Conservation (phyloP, 1,284 basidiomycete genomes). For the Microbotryum silenes-acaulis region DNA sequence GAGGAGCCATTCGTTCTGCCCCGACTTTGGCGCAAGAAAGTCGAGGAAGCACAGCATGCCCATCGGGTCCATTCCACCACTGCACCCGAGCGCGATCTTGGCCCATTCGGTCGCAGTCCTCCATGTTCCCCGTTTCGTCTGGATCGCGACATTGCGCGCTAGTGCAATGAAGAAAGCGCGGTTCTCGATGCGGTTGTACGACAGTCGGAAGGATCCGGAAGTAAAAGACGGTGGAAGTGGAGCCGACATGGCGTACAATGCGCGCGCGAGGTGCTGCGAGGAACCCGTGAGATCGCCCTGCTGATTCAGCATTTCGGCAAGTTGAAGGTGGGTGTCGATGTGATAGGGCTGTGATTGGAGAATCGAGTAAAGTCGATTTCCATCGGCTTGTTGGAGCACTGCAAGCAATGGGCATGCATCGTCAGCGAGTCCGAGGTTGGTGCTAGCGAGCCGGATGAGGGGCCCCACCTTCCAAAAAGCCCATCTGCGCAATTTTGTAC, state of each 20-base stretch:
- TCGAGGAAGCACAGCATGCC: slow-evolving; percentile 50
- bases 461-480: slow-evolving; percentile 54
- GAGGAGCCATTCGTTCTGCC: slow-evolving; percentile 70
- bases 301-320: slow-evolving; percentile 48
- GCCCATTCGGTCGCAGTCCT: slow-evolving; percentile 84
- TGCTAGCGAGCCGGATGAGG: not conserved
- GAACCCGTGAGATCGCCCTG: slow-evolving; percentile 48
- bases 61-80: slow-evolving; percentile 23
- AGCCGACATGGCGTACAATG: slow-evolving; percentile 76
- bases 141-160: slow-evolving; percentile 26
- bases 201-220: slow-evolving; percentile 66
- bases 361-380: slow-evolving; percentile 46
- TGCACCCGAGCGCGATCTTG: slow-evolving; percentile 46
- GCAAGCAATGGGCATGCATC: not conserved
- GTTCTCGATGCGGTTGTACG: slow-evolving; percentile 77
- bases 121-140: slow-evolving; percentile 76
- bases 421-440: not conserved
- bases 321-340: slow-evolving; percentile 78
- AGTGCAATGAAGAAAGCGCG: slow-evolving; percentile 64
- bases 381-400: slow-evolving; percentile 36
- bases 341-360: slow-evolving; percentile 60
- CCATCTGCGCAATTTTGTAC: slow-evolving; percentile 68
- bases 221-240: slow-evolving; percentile 77
- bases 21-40: slow-evolving; percentile 68
- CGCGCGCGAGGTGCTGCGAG: slow-evolving; percentile 74